A percentile compares a stretch with the other conserved stretches of the same genome.
These are phyloP conservation scores for Exophiala aquamarina DNA, from an alignment of 2,329 filamentous ascomycete species.

Conservation along the genomic window DNA sequence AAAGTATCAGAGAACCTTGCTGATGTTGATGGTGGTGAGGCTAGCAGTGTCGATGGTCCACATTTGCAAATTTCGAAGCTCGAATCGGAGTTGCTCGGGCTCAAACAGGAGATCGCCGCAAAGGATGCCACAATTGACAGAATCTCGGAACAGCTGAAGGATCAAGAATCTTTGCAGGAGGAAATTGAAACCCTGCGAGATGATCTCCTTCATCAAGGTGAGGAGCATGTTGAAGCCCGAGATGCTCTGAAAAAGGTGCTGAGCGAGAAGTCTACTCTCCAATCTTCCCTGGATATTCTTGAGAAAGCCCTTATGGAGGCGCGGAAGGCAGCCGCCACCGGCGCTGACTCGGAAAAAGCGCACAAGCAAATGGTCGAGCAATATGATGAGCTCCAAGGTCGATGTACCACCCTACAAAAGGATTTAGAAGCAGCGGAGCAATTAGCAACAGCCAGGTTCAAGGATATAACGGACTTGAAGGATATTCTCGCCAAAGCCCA, in stretches of 20 bases:
- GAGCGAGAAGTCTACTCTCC: constrained; percentile 65
- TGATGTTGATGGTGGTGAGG: constrained; percentile 13
- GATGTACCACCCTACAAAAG: constrained; percentile 69
- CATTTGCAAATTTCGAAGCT: constrained; percentile 29
- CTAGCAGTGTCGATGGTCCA: neutral
- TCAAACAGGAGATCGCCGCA: constrained; percentile 38
- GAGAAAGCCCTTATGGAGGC: constrained; percentile 68
- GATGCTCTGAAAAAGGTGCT: constrained; percentile 70
- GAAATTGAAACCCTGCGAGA: constrained; percentile 84
- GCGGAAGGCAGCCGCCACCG: constrained; percentile 48
- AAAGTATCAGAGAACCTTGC: constrained; percentile 32
- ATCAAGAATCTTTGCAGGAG: constrained; percentile 74
- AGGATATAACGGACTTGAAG: constrained; percentile 77
- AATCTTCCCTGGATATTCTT: constrained; percentile 63
- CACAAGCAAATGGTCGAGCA: constrained; percentile 48
- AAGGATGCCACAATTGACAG: constrained; percentile 73
- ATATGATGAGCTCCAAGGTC: constrained; percentile 65
- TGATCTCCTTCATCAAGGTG: constrained; percentile 73
- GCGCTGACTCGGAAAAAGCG: constrained; percentile 43
- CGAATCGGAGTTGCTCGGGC: constrained; percentile 28
- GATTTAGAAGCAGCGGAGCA: constrained; percentile 85
- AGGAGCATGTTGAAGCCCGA: constrained; percentile 81
- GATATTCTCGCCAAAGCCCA: constrained; percentile 82
- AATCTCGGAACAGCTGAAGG: constrained; percentile 69
- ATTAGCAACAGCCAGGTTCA: constrained; percentile 82